Evolutionary conservation across 2,329 filamentous ascomycete genomes (phyloP).

Genomic region (Fusarium redolens): DNA sequence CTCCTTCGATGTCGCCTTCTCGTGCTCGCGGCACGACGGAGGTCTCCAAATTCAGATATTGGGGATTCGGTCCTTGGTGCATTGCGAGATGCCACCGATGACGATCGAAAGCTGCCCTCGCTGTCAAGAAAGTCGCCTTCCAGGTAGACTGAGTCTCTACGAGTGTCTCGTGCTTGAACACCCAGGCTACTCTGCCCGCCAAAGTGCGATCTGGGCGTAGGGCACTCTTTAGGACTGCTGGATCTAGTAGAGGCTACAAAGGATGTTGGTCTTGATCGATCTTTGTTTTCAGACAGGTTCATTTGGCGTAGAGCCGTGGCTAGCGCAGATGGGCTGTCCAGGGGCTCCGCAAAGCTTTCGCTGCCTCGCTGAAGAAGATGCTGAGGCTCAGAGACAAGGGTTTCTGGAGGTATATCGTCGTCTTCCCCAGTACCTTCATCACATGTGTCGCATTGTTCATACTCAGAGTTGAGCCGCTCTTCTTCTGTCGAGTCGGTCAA

Average conservation of each 20-base stretch:
- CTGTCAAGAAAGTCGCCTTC: constrained; percentile 89
- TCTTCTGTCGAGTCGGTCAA: constrained; percentile 80
- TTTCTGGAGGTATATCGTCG: constrained; percentile 24
- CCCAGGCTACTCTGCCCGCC: constrained; percentile 67
- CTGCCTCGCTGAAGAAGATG: constrained; percentile 20
- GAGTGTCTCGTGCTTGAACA: constrained; percentile 68
- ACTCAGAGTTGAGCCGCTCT: constrained; percentile 57
- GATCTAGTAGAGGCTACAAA: constrained; percentile 81
- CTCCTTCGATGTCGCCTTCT: constrained; percentile 88
- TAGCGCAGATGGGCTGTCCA: constrained; percentile 62
- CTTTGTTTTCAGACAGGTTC: constrained; percentile 46
- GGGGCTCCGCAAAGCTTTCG: constrained; percentile 36
- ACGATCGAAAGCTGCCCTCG: constrained; percentile 87
- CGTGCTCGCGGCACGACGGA: constrained; percentile 81
- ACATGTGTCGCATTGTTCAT: constrained; percentile 39
- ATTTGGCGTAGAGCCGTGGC: constrained; percentile 64
- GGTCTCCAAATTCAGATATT: constrained; percentile 82
- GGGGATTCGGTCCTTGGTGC: constrained; percentile 87
- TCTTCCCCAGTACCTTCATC: constrained; percentile 52
- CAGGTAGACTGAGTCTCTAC: constrained; percentile 80
- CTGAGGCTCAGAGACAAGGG: constrained; percentile 26
- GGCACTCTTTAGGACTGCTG: constrained; percentile 89
- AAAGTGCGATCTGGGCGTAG: constrained; percentile 87
- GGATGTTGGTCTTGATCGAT: constrained; percentile 62
- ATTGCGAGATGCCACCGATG: constrained; percentile 75